These are phyloP conservation scores for Elaeis guineensis DNA, from an alignment of 176 grass and related monocot genomes.

Conservation along the genomic window DNA sequence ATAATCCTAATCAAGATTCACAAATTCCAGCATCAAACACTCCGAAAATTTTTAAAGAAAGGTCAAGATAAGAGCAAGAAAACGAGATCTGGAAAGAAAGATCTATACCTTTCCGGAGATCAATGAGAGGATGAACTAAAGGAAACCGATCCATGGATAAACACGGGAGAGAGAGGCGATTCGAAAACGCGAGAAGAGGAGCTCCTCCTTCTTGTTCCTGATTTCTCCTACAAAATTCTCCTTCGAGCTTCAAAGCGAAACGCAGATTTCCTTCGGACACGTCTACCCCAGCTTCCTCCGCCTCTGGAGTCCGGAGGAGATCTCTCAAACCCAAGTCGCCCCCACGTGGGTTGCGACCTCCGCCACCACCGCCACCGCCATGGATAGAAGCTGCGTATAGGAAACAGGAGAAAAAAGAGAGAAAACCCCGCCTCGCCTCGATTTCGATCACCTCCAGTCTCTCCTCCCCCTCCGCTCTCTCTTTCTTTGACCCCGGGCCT, in stretches of 20 bases:
- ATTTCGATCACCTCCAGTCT: slow-evolving; percentile 28
- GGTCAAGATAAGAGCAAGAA: not conserved
- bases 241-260: too few relatives aligned
- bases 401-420: not conserved
- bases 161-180: not conserved
- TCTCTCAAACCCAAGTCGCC: not conserved
- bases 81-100: slow-evolving; percentile 3
- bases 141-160: slow-evolving; percentile 16
- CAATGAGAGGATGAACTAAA: slow-evolving; percentile 12
- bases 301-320: too few relatives aligned
- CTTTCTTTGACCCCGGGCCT: slow-evolving; percentile 29
- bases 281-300: too few relatives aligned
- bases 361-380: not conserved
- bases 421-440: slow-evolving; percentile 4
- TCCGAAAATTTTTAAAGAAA: not conserved
- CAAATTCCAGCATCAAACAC: not conserved
- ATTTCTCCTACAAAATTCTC: too few relatives aligned
- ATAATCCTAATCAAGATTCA: not conserved
- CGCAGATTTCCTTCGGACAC: too few relatives aligned
- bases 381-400: not conserved
- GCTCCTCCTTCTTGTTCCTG: not conserved
- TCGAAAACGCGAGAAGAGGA: not conserved
- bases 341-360: too few relatives aligned
- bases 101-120: slow-evolving; percentile 27
- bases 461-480: slow-evolving; percentile 10